Conservation (phyloP, 2,329 filamentous ascomycete species). For the Ophiostoma ips region DNA sequence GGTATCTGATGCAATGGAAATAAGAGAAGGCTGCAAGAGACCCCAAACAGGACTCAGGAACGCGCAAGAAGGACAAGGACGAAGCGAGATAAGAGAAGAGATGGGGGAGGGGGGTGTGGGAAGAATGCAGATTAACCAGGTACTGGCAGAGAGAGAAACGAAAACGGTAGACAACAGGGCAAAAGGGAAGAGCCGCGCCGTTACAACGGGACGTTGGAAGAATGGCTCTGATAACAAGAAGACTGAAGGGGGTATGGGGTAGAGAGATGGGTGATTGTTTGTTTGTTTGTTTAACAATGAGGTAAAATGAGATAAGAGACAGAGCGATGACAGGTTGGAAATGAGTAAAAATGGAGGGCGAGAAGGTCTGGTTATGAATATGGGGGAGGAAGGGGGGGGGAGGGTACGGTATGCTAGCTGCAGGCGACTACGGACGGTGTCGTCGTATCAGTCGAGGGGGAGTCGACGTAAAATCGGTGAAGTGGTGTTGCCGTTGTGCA, state of each 20-base stretch:
- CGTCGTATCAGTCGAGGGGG: no score
- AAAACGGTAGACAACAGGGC: conserved; percentile 9
- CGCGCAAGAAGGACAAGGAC: conserved; percentile 4
- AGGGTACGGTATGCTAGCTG: conserved; percentile 6
- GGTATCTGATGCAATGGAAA: not conserved
- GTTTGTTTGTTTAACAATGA: conserved; percentile 8
- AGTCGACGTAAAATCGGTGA: no score
- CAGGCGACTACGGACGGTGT: not conserved
- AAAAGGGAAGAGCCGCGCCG: conserved; percentile 9
- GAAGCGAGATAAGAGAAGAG: conserved; percentile 2
- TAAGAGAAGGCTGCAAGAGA: conserved; percentile 5
- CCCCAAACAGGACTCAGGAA: not conserved
- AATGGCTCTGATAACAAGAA: not conserved
- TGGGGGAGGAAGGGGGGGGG: conserved; percentile 15
- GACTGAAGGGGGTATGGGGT: not conserved
- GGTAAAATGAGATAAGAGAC: conserved; percentile 24
- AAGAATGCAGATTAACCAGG: not conserved
- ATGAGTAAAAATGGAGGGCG: conserved; percentile 28
- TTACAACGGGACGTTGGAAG: not conserved
- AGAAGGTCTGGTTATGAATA: conserved; percentile 31
- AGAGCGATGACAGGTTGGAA: conserved; percentile 26
- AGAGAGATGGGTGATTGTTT: conserved; percentile 9
- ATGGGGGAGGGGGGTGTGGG: conserved; percentile 5
- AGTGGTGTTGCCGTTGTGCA: no score
- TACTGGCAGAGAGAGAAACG: not conserved